These are phyloP conservation scores for Pharnaceum exiguum DNA, from an alignment of 148 eudicot genomes.

Conservation along the genomic window DNA sequence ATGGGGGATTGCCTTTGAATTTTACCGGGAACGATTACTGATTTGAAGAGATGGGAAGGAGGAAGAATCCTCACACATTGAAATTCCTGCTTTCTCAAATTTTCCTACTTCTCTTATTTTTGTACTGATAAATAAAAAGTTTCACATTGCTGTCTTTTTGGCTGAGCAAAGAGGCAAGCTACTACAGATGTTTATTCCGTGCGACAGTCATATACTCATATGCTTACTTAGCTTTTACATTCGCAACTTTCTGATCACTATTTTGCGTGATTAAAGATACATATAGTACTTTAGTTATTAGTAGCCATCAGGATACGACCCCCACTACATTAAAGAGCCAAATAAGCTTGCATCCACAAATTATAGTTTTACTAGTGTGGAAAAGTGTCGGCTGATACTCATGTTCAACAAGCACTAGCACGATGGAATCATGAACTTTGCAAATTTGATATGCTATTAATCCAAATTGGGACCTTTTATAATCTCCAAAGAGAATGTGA, in stretches of 20 bases:
- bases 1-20: conserved; percentile 4
- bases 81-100: not conserved
- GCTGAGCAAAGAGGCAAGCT: conserved; percentile 9
- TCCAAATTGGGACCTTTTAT: too few relatives aligned
- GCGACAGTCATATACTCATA: not conserved
- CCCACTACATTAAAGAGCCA: too few relatives aligned
- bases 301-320: too few relatives aligned
- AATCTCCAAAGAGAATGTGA: too few relatives aligned
- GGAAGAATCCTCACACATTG: not conserved
- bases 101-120: conserved; percentile 1
- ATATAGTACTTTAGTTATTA: too few relatives aligned
- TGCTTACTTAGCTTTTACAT: not conserved
- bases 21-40: conserved; percentile 3
- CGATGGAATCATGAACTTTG: too few relatives aligned
- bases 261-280: not conserved
- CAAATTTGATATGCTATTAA: too few relatives aligned
- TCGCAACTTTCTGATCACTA: not conserved
- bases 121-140: conserved; percentile 11
- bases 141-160: conserved; percentile 6
- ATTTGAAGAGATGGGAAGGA: not conserved
- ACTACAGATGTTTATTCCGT: not conserved
- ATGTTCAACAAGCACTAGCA: too few relatives aligned
- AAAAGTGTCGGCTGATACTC: too few relatives aligned
- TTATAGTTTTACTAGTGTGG: too few relatives aligned
- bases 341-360: too few relatives aligned